phyloP scores from a whole-genome alignment of 2,329 filamentous ascomycete species.

The Grosmannia huntii region DNA sequence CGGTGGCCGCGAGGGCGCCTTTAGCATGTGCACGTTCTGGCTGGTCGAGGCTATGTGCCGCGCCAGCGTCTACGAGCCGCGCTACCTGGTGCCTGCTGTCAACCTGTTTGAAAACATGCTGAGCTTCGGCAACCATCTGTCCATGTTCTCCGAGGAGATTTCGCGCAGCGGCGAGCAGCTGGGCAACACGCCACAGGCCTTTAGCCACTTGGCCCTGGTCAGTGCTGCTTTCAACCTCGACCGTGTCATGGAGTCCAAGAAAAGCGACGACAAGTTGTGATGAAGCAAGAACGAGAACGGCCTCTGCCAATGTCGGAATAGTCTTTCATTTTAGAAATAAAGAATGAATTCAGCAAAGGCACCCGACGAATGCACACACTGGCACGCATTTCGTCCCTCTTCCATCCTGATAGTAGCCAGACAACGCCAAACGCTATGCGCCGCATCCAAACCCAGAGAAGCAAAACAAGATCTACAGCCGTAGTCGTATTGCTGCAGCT shows the following conservation, averaged over 20 bases:
- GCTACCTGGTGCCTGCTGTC: slow-evolving; percentile 48
- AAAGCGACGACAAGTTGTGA: slow-evolving; percentile 12
- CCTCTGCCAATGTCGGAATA: too few species aligned
- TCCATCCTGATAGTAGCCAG: background rate
- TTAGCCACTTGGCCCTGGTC: slow-evolving; percentile 63
- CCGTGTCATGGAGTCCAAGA: slow-evolving; percentile 27
- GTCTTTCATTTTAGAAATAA: too few species aligned
- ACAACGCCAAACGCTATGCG: slow-evolving; percentile 4
- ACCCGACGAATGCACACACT: background rate
- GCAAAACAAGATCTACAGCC: slow-evolving; percentile 4
- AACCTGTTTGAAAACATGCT: slow-evolving; percentile 69
- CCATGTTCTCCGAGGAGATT: slow-evolving; percentile 72
- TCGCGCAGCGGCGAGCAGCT: slow-evolving; percentile 62
- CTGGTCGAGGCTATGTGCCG: slow-evolving; percentile 66
- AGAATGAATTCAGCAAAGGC: too few species aligned
- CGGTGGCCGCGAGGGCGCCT: slow-evolving; percentile 61
- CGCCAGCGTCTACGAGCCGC: slow-evolving; percentile 50
- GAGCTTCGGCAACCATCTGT: slow-evolving; percentile 61
- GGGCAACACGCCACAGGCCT: slow-evolving; percentile 69
- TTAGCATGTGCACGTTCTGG: slow-evolving; percentile 77
- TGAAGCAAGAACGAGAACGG: too few species aligned
- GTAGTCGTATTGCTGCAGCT: background rate
- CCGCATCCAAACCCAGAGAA: background rate
- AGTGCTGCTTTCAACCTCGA: slow-evolving; percentile 68
- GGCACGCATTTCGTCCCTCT: background rate